Base-by-base conservation (phyloP, 1,284 basidiomycete genomes). In the Ustilago curta region DNA sequence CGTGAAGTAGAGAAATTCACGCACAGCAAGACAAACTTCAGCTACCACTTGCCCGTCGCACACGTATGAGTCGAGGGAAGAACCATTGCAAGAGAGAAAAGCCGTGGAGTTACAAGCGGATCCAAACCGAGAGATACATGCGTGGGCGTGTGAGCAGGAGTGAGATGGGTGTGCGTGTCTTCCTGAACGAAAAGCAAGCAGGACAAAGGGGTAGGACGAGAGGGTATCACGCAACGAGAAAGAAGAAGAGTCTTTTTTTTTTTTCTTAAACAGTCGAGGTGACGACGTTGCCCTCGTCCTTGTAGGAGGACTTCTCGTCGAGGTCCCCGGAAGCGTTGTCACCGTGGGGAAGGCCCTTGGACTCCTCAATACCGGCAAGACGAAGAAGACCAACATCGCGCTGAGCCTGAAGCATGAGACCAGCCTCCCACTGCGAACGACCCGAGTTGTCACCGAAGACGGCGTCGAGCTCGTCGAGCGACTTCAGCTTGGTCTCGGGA, bases 401-500 rank as follows among this genome's bases (percentile, higher is more conserved):
- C 59, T 76, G 71, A 16, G 72, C 72, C 57, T 70, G 52, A 43
- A 75, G 48, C 66, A 77, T 59, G 58, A 68, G 55, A 19, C 55
- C 60, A 25, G 76, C 66, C 60, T 77, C 76, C 67, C 69, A 65
- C 48, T 69, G 51, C 40, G 71, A 75, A 16, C 76, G 51, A 11
- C 76, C 76, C 19, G 64, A 71, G 40, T 77, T 65, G 71, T 77
- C 76, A 21, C 76, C 76, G 42, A 77, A 77, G 11, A 74, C 48
- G 25, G 60, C 76, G 32, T 79, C 76, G 32, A 93, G 90, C 82
- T 92, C 91, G 76, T 93, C 92, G 2, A 93, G 85, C 11, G 91
- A 89, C 16, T 91, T 86, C 58, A 90, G 90, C 40, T 91, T 91
- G 18, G 92, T 93, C 85, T 93, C 92, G 1, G 91, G 92, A 0